Evolutionary conservation across 1,284 basidiomycete genomes (phyloP), one percentile per base, ranked within the genome.

Genomic region (Cutaneotrichosporon mucoides): DNA sequence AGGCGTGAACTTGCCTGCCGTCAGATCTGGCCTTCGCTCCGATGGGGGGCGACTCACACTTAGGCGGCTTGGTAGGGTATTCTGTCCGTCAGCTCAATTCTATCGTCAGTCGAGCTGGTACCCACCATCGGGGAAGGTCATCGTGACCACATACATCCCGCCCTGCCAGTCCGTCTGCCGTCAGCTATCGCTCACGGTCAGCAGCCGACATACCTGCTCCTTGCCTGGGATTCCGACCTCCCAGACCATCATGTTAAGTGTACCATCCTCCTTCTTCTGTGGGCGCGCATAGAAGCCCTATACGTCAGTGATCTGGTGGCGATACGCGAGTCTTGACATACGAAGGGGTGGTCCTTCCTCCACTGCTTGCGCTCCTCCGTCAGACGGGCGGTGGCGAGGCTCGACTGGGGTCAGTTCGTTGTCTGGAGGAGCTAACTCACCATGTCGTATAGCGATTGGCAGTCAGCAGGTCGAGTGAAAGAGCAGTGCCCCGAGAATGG

Each of bases 311-410:
- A 24, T 3, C 3, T 2, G 24, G 24, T 24, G 24, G 24, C 24
- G 3, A 24, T 2, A 2, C 24, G 24, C n/a, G n/a, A n/a, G n/a
- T n/a, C n/a, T 6, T 12, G 24, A 86, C 92, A 78, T 79, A 98
- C 95, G 72, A 96, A 98, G 51, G 96, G 96, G 79, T 99, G 96
- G 71, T 99, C 96, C 77, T 95, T 98, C 65, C 96, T 82, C 96
- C 96, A 99, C 73, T 96, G 92, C 80, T 99, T 99, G 72, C 96
- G 86, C 80, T 99, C 96, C 79, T 99, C 96, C 40, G 93, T 68
- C 10, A 76, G 57, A 51, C 75, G 68, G 24, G 75, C 73, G 24
- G 69, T 69, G 16, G 75, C 73, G 10, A 76, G 61, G 12, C 70
- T 71, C 66, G 73, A 60, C 57, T 57, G 49, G 7, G 11, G 53